Conservation (phyloP, 2,329 filamentous ascomycete genomes). For the Alternaria ventricosa region DNA sequence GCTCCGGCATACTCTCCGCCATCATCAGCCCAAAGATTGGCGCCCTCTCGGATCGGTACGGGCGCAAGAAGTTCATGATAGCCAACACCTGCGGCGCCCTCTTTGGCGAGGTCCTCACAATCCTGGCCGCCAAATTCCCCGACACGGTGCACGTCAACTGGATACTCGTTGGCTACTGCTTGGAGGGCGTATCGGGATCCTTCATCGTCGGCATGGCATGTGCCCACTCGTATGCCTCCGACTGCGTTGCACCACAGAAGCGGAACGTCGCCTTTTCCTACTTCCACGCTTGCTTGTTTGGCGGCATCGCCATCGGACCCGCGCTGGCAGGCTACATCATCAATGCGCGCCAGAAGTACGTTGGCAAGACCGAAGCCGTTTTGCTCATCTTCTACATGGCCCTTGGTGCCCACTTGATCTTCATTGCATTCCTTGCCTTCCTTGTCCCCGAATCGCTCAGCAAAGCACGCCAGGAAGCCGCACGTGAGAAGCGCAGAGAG, state of each 20-base stretch:
- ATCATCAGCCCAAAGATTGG: conserved; percentile 84
- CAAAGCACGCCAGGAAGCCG: conserved; percentile 70
- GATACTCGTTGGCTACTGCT: conserved; percentile 75
- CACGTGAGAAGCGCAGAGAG: conserved; percentile 69
- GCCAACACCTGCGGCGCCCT: conserved; percentile 78
- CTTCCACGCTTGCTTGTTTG: conserved; percentile 87
- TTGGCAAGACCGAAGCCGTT: conserved; percentile 69
- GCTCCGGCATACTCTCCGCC: conserved; percentile 78
- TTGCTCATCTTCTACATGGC: conserved; percentile 86
- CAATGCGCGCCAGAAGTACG: conserved; percentile 52
- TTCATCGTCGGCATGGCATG: conserved; percentile 84
- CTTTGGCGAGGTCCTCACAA: conserved; percentile 75
- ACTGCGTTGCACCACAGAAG: conserved; percentile 81
- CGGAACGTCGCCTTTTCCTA: conserved; percentile 87
- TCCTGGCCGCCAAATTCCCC: conserved; percentile 77
- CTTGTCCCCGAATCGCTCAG: conserved; percentile 86
- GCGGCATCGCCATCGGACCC: conserved; percentile 87
- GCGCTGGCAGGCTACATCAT: conserved; percentile 81
- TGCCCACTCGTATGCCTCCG: conserved; percentile 84
- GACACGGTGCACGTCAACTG: conserved; percentile 76
- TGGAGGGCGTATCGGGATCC: conserved; percentile 86
- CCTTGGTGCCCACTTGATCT: conserved; percentile 73
- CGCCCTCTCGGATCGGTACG: conserved; percentile 83
- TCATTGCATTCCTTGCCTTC: conserved; percentile 74
- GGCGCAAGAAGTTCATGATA: conserved; percentile 76